Conservation (phyloP, 2,329 filamentous ascomycete species). For the Claviceps paspali region DNA sequence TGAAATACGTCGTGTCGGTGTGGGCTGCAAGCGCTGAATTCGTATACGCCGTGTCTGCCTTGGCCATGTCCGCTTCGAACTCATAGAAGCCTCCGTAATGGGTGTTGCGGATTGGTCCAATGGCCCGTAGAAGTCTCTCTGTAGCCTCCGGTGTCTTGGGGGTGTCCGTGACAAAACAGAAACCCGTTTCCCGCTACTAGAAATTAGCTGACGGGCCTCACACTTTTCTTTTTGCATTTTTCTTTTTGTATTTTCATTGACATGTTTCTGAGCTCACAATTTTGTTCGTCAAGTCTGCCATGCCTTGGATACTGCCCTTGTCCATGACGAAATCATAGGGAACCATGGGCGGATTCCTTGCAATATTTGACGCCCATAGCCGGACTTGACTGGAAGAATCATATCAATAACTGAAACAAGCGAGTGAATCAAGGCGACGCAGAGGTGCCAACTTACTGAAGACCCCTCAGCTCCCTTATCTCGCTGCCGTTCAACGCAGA, state of each 20-base stretch:
- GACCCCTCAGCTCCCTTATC: constrained; percentile 13
- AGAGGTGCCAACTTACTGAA: constrained; percentile 3
- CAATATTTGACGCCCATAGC: constrained; percentile 18
- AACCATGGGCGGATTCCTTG: constrained; percentile 39
- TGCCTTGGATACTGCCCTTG: constrained; percentile 26
- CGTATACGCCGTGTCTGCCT: constrained; percentile 86
- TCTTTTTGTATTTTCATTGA: no score
- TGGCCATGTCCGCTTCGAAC: constrained; percentile 76
- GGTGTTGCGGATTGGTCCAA: constrained; percentile 76
- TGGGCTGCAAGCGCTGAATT: constrained; percentile 69
- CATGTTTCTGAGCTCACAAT: constrained; percentile 34
- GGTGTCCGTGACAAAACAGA: constrained; percentile 60
- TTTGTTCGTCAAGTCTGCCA: constrained; percentile 46
- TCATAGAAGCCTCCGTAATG: constrained; percentile 76
- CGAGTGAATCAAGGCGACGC: neutral
- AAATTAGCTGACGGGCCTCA: constrained; percentile 2
- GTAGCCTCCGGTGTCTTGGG: constrained; percentile 56
- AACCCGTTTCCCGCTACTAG: constrained; percentile 49
- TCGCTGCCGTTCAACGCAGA: constrained; percentile 16
- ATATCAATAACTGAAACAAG: neutral
- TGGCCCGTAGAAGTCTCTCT: constrained; percentile 57
- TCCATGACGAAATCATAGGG: constrained; percentile 45
- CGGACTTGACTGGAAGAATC: neutral
- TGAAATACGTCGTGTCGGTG: constrained; percentile 94
- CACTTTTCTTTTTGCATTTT: no score